Percentiles rank a stretch among this genome's conserved stretches.
These are phyloP conservation scores for Amaranthus tricolor DNA, from an alignment of 179 eudicot species.

Conservation along the genomic window DNA sequence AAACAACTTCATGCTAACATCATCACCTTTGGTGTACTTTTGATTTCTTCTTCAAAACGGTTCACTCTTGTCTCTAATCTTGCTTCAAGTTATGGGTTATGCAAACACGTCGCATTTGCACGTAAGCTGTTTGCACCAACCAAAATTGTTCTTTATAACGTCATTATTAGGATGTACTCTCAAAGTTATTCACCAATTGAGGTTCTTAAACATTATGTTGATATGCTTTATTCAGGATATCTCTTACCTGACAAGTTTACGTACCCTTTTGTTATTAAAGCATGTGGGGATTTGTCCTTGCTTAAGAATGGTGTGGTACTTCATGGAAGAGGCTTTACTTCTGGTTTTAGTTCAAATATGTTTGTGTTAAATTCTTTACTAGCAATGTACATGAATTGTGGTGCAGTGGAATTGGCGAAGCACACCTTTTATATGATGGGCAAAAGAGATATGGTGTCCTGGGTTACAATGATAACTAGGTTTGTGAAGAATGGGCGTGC, in stretches of 20 bases:
- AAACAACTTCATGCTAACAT: conserved; percentile 45
- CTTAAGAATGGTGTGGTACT: conserved; percentile 42
- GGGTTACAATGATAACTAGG: conserved; percentile 75
- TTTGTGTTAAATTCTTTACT: conserved; percentile 56
- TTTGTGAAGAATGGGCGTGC: conserved; percentile 43
- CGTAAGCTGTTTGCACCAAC: conserved; percentile 47
- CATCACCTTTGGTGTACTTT: conserved; percentile 42
- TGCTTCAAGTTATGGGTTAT: conserved; percentile 34
- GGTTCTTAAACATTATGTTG: conserved; percentile 42
- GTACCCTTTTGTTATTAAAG: conserved; percentile 61
- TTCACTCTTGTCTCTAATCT: conserved; percentile 38
- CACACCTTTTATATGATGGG: conserved; percentile 44
- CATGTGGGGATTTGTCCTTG: conserved; percentile 46
- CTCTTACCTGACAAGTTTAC: conserved; percentile 38
- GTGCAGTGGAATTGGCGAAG: conserved; percentile 44
- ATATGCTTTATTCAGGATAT: conserved; percentile 32
- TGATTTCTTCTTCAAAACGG: conserved; percentile 24
- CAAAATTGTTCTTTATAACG: conserved; percentile 35
- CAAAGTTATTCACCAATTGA: conserved; percentile 29
- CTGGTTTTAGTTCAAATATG: conserved; percentile 36
- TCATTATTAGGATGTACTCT: conserved; percentile 43
- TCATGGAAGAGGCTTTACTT: conserved; percentile 48
- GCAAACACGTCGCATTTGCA: conserved; percentile 38
- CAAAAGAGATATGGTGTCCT: conserved; percentile 45
- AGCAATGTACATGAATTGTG: conserved; percentile 69